These are phyloP conservation scores for Ceratocystis cacaofunesta DNA, from an alignment of 2,329 filamentous ascomycete species.

Conservation along the genomic window DNA sequence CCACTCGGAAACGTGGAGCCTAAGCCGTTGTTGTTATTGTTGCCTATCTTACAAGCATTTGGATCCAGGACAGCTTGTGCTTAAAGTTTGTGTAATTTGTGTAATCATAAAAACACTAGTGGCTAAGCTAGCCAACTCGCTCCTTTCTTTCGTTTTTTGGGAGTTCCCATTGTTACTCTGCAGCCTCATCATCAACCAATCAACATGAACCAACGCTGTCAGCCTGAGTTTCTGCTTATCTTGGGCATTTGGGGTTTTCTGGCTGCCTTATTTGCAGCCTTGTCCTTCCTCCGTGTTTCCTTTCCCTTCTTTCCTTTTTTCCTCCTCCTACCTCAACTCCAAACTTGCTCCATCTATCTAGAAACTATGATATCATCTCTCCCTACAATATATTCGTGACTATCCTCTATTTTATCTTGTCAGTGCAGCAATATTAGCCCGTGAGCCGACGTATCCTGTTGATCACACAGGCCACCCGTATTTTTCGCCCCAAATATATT, in stretches of 20 bases:
- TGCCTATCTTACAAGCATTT: background rate
- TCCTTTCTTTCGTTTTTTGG: background rate
- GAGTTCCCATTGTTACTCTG: background rate
- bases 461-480: background rate
- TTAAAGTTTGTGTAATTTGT: background rate
- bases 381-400: background rate
- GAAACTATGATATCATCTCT: background rate
- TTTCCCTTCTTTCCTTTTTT: constrained; percentile 21
- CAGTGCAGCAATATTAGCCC: background rate
- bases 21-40: background rate
- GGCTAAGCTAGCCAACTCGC: background rate
- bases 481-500: background rate
- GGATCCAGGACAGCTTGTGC: too few species aligned
- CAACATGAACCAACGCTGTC: background rate
- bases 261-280: background rate
- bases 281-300: background rate
- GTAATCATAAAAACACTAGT: background rate
- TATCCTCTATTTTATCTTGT: background rate
- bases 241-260: background rate
- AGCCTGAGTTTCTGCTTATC: background rate
- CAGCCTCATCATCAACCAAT: background rate
- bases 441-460: background rate
- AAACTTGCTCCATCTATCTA: background rate
- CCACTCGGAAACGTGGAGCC: background rate
- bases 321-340: constrained; percentile 7